Conservation (phyloP, 2,329 filamentous ascomycete species). For the Trichoderma simmonsii region DNA sequence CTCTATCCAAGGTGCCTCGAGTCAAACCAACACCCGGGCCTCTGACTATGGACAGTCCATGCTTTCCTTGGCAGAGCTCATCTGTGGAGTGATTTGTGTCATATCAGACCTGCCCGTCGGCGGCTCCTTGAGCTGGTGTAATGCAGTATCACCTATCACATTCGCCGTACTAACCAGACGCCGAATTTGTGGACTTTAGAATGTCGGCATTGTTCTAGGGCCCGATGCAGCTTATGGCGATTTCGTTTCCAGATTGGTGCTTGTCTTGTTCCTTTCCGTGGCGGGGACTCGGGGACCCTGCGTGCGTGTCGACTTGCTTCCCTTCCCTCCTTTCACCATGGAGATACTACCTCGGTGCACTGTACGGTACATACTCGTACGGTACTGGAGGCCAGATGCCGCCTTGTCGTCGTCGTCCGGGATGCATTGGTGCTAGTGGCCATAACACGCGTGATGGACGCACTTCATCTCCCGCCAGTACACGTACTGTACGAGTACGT, state of each 20-base stretch:
- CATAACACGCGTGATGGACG: neutral
- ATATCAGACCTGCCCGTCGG: neutral
- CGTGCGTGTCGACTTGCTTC: neutral
- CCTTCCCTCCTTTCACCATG: neutral
- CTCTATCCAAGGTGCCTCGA: neutral
- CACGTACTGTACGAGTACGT: neutral
- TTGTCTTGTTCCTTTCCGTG: neutral
- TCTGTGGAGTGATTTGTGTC: conserved; percentile 7
- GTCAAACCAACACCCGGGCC: neutral
- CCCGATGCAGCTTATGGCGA: neutral
- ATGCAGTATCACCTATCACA: neutral
- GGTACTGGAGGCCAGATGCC: neutral
- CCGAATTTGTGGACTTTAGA: neutral
- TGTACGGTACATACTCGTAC: neutral
- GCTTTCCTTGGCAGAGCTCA: neutral
- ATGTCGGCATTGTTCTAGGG: neutral
- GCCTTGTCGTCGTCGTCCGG: neutral
- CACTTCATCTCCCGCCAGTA: neutral
- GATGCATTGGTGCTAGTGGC: neutral
- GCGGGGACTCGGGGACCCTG: neutral
- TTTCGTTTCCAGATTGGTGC: neutral
- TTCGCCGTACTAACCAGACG: neutral
- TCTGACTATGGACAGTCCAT: neutral
- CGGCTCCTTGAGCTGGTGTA: neutral
- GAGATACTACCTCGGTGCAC: neutral